Evolutionary conservation across 176 grass and related monocot species (phyloP).

Genomic region (Oryza glumipatula): DNA sequence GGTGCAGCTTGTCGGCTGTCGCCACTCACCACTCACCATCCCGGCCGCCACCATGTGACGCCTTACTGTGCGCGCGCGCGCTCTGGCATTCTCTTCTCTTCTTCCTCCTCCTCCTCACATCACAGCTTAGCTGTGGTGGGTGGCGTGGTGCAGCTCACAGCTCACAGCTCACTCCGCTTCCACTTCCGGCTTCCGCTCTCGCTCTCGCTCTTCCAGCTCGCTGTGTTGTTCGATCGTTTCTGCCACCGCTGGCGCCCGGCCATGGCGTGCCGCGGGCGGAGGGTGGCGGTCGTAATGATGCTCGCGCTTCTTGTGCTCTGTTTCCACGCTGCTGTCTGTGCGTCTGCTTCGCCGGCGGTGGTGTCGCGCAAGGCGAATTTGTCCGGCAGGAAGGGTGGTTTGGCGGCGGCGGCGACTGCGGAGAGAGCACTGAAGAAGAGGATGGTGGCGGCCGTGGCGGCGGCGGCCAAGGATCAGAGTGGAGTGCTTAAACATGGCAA

Average conservation of each 20-base stretch:
- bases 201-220: neutral
- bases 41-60: constrained; percentile 19
- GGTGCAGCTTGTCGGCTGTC: neutral
- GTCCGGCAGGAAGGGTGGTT: neutral
- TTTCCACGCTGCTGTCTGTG: neutral
- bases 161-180: neutral
- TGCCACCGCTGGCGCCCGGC: neutral
- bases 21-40: too few relatives aligned
- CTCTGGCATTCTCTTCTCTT: neutral
- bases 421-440: neutral
- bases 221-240: neutral
- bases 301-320: neutral
- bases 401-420: neutral
- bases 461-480: too few relatives aligned
- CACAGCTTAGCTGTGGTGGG: neutral
- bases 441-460: too few relatives aligned
- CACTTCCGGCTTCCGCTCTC: too few relatives aligned
- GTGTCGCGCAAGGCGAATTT: neutral
- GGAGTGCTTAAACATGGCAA: neutral
- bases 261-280: neutral
- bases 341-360: neutral
- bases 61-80: neutral
- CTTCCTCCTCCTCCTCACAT: neutral
- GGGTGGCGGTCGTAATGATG: neutral
- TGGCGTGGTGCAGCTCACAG: neutral